Evolutionary conservation across 305 asterid species (phyloP).

Genomic region (Coffea humblotiana): DNA sequence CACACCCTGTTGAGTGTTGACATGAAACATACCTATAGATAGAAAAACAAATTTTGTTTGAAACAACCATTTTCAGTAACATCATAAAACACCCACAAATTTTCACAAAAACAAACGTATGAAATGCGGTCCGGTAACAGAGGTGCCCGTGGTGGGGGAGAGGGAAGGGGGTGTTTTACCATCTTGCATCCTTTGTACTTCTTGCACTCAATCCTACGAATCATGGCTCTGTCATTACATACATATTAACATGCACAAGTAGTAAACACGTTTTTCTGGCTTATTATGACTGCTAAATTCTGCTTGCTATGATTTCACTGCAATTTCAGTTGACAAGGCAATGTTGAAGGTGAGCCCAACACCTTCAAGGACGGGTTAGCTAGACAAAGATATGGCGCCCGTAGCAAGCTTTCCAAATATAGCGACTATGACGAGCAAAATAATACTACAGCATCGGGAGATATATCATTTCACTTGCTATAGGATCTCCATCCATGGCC

Average conservation of each 20-base stretch:
- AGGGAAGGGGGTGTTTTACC: too few relatives aligned
- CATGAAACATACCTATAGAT: too few relatives aligned
- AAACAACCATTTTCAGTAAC: too few relatives aligned
- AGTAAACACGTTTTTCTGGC: background rate
- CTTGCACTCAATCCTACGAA: background rate
- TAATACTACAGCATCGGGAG: background rate
- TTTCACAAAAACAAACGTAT: background rate
- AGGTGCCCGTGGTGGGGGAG: too few relatives aligned
- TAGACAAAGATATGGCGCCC: background rate
- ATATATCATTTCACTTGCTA: background rate
- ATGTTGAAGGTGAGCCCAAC: background rate
- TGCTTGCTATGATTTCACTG: background rate
- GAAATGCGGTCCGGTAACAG: background rate
- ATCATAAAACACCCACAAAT: too few relatives aligned
- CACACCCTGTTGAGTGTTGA: too few relatives aligned
- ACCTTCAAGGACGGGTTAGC: background rate
- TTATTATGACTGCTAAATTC: background rate
- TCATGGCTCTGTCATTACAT: background rate
- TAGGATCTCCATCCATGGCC: background rate
- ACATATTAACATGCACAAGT: background rate
- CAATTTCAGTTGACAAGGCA: conserved; percentile 15
- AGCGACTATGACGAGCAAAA: background rate
- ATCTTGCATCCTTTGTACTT: too few relatives aligned
- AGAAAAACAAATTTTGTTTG: too few relatives aligned
- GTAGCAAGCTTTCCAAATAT: background rate